Base-by-base conservation (phyloP, 1,284 basidiomycete genomes). In the Flammula alnicola region DNA sequence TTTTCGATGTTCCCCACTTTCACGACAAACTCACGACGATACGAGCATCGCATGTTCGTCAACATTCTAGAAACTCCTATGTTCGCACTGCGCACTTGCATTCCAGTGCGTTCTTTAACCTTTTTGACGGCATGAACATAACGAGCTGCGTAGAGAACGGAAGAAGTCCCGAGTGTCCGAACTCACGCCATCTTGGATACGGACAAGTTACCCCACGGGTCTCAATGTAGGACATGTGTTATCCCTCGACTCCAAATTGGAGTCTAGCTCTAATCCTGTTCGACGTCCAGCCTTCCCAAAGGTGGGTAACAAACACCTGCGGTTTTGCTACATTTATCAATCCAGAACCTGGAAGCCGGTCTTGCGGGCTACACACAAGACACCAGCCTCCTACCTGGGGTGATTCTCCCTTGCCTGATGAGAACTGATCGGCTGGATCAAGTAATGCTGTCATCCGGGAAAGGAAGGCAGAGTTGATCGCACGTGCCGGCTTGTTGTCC, bases 401-500 rank as follows among this genome's bases (percentile, higher is more conserved):
- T 43, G 17, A 20, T 9, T 29, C 37, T 26, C 31, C 26, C 39
- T 37, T n/a, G 40, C 39, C 33, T 44, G 51, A 52, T 56, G 50
- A 56, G 47, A 52, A 40, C 35, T 49, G 54, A 53, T 56, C 51
- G 54, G 54, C 33, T 44, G 44, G 39, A 42, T 43, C 48, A 37
- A 33, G 32, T 44, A 48, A 48, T 37, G 40, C n/a, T 16, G 40
- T 35, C 37, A 45, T 22, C 31, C 42, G 50, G 44, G 46, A 46
- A 47, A 45, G 36, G 36, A 41, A 36, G n/a, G 43, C 23, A 30
- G 26, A 30, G 35, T 44, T 32, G 43, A 32, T 37, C 12, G 52
- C 56, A 57, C 56, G 56, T 57, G 56, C 48, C 7, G 44, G 23
- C 31, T 38, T 46, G 48, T 49, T 52, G 58, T 46, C 47, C 54